These are phyloP conservation scores for Eucalyptus polybractea DNA, from an alignment of 345 rosid genomes.

Conservation along the genomic window DNA sequence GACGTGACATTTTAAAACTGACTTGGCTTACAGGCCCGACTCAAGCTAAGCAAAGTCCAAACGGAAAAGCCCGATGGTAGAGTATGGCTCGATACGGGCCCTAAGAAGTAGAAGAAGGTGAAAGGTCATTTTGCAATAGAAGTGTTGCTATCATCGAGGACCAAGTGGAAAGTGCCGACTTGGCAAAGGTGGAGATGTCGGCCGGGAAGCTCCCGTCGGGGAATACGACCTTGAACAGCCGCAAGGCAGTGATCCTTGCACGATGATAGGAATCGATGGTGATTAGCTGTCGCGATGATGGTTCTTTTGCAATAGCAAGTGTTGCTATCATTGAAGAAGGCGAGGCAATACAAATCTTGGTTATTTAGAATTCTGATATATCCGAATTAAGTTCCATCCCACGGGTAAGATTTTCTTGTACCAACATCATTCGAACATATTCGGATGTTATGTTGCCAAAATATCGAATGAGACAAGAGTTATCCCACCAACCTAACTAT, in stretches of 20 bases:
- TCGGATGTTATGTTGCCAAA: neutral
- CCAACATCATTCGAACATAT: neutral
- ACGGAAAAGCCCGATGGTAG: neutral
- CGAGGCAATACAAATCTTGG: neutral
- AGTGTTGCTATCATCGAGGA: slow-evolving; percentile 29
- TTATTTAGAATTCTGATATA: neutral
- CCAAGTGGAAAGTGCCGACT: slow-evolving; percentile 82
- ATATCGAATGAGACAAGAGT: neutral
- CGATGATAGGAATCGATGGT: neutral
- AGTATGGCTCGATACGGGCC: neutral
- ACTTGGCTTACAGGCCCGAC: neutral
- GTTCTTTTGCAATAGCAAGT: neutral
- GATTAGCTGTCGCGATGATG: neutral
- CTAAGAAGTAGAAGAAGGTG: neutral
- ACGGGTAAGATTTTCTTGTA: neutral
- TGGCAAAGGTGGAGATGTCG: slow-evolving; percentile 70
- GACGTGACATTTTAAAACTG: neutral
- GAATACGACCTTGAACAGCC: slow-evolving; percentile 76
- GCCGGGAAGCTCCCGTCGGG: slow-evolving; percentile 85
- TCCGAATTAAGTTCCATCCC: neutral
- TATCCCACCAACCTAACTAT: neutral
- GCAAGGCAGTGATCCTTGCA: neutral
- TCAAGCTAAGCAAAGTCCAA: neutral
- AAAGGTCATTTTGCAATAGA: too few species aligned
- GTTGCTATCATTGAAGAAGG: neutral